These are phyloP conservation scores for Aschersonia sp. DNA, from an alignment of 2,329 filamentous ascomycete genomes.

Conservation along the genomic window DNA sequence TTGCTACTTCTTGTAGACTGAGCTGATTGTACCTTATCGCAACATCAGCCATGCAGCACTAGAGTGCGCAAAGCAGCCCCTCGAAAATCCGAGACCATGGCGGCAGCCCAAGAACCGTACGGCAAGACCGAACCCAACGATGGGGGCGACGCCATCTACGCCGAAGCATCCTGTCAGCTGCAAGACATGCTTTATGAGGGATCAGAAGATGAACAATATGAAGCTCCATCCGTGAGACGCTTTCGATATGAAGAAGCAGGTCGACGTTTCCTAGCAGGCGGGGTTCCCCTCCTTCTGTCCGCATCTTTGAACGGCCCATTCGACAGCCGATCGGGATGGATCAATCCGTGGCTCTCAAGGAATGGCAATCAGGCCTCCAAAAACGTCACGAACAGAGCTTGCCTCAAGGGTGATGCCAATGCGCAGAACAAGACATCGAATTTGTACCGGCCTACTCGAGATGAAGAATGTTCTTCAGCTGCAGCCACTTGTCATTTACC, in stretches of 20 bases:
- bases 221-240: slow-evolving; percentile 28
- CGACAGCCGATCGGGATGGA: slow-evolving; percentile 17
- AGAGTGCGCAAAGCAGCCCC: too few relatives aligned
- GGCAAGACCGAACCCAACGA: slow-evolving; percentile 5
- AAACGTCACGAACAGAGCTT: too few relatives aligned
- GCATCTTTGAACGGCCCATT: slow-evolving; percentile 50
- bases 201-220: slow-evolving; percentile 43
- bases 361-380: too few relatives aligned
- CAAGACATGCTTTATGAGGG: slow-evolving; percentile 38
- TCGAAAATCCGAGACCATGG: neutral
- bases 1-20: too few relatives aligned
- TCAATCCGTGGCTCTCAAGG: slow-evolving; percentile 16
- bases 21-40: too few relatives aligned
- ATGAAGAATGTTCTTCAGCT: slow-evolving; percentile 7
- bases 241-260: slow-evolving; percentile 45
- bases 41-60: too few relatives aligned
- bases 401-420: neutral
- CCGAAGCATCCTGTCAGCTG: slow-evolving; percentile 23
- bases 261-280: slow-evolving; percentile 40
- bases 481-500: slow-evolving; percentile 23
- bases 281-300: slow-evolving; percentile 41
- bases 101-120: neutral
- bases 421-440: slow-evolving; percentile 4
- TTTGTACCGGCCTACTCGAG: slow-evolving; percentile 1
- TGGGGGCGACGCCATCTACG: slow-evolving; percentile 26